Conservation (phyloP, 2,329 filamentous ascomycete genomes). For the Ceratocystiopsis sp. region DNA sequence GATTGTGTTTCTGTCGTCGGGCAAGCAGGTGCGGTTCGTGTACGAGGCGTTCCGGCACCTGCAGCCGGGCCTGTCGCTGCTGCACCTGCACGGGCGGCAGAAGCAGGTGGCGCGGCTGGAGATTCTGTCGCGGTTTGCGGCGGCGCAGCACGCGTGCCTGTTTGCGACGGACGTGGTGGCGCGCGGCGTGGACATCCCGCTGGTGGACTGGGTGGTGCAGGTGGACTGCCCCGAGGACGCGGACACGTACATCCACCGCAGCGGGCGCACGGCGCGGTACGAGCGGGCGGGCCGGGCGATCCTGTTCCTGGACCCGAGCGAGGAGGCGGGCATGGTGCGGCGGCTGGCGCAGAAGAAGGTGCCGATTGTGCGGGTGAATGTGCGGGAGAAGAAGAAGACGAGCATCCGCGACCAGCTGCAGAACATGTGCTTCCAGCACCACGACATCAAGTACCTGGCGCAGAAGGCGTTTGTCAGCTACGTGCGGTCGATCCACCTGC, state of each 20-base stretch:
- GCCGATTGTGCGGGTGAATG: conserved; percentile 69
- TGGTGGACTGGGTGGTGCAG: conserved; percentile 98
- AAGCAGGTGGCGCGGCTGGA: conserved; percentile 81
- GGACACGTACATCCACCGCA: conserved; percentile 94
- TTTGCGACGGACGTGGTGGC: conserved; percentile 95
- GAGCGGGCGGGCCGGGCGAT: conserved; percentile 77
- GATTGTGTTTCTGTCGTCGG: conserved; percentile 84
- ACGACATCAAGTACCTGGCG: conserved; percentile 82
- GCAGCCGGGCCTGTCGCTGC: conserved; percentile 80
- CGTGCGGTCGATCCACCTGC: conserved; percentile 65
- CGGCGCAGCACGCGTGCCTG: conserved; percentile 67
- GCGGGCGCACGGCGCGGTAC: conserved; percentile 87
- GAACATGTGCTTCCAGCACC: conserved; percentile 90
- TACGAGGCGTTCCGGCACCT: conserved; percentile 87
- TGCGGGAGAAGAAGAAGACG: conserved; percentile 77
- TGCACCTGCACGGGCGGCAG: conserved; percentile 87
- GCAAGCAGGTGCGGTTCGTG: conserved; percentile 90
- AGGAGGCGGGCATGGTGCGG: conserved; percentile 81
- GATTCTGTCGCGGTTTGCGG: conserved; percentile 68
- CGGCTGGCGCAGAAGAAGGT: conserved; percentile 79
- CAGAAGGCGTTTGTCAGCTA: conserved; percentile 95
- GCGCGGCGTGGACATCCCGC: conserved; percentile 84
- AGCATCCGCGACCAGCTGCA: conserved; percentile 73
- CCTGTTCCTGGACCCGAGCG: conserved; percentile 78
- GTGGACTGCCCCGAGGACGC: conserved; percentile 93